phyloP scores from a whole-genome alignment of 495 filamentous ascomycete species.

The Penicillium silybi region DNA sequence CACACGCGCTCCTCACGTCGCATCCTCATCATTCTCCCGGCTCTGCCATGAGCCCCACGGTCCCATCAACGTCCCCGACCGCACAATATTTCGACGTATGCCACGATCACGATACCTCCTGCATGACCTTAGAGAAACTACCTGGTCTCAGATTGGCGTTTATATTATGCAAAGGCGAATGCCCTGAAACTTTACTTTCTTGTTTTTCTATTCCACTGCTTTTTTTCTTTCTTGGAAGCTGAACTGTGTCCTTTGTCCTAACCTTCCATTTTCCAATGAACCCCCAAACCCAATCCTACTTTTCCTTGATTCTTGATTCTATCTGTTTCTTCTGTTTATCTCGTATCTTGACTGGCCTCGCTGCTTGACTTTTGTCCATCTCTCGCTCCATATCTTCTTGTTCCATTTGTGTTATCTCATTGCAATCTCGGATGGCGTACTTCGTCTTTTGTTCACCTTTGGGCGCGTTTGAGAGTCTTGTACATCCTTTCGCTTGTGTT shows the following conservation, averaged over 20 bases:
- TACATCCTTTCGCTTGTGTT: slow-evolving; percentile 12
- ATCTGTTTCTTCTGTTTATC: slow-evolving; percentile 10
- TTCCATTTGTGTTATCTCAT: slow-evolving; percentile 14
- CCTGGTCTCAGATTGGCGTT: slow-evolving; percentile 42
- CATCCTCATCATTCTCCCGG: slow-evolving; percentile 9
- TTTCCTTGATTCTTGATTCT: slow-evolving; percentile 11
- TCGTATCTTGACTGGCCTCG: neutral
- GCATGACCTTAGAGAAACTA: slow-evolving; percentile 46
- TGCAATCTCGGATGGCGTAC: slow-evolving; percentile 13
- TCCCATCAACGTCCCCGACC: slow-evolving; percentile 24
- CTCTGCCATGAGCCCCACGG: slow-evolving; percentile 16
- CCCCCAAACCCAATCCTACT: neutral
- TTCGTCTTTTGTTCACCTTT: slow-evolving; percentile 8
- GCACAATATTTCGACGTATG: slow-evolving; percentile 36
- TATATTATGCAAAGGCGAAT: slow-evolving; percentile 39
- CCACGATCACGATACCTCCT: slow-evolving; percentile 47
- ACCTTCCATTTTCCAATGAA: slow-evolving; percentile 7
- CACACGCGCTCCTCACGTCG: slow-evolving; percentile 3
- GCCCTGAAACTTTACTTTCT: slow-evolving; percentile 17
- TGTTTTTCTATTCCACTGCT: slow-evolving; percentile 10
- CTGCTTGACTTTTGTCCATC: slow-evolving; percentile 6
- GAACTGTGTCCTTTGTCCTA: slow-evolving; percentile 1
- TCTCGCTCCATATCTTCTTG: slow-evolving; percentile 9
- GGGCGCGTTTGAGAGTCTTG: slow-evolving; percentile 16
- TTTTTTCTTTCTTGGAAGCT: slow-evolving; percentile 6